phyloP scores from a whole-genome alignment of 2,329 filamentous ascomycete genomes.

The Juglanconis oblonga region DNA sequence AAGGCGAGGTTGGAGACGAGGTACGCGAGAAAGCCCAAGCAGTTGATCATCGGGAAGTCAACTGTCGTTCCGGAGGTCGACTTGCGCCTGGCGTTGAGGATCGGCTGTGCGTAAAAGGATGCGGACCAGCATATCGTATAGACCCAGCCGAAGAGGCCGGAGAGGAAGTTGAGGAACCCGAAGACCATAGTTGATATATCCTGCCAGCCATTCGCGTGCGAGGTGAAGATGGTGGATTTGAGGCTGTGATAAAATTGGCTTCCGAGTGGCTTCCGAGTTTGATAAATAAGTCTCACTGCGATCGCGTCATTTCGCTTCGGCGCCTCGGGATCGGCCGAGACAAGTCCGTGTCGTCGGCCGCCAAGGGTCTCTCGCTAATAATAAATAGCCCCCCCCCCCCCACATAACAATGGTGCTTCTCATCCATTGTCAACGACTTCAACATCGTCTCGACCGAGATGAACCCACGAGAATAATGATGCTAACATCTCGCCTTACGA shows the following conservation, averaged over 20 bases:
- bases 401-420: too few relatives aligned
- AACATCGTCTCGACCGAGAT: too few relatives aligned
- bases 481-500: too few relatives aligned
- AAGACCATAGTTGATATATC: constrained; percentile 3
- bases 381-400: too few relatives aligned
- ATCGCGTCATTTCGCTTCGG: too few relatives aligned
- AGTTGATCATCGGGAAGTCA: constrained; percentile 80
- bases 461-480: too few relatives aligned
- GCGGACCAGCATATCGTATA: constrained; percentile 77
- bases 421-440: too few relatives aligned
- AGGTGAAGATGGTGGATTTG: not conserved
- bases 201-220: not conserved
- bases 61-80: constrained; percentile 82
- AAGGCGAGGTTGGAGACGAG: constrained; percentile 71
- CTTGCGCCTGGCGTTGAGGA: constrained; percentile 73
- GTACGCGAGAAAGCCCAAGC: constrained; percentile 70
- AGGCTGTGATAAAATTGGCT: not conserved
- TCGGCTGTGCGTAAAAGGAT: constrained; percentile 89
- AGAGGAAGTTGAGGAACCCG: constrained; percentile 45
- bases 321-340: too few relatives aligned
- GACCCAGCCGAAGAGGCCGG: constrained; percentile 68
- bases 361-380: too few relatives aligned
- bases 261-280: not conserved
- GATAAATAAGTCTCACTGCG: too few relatives aligned
- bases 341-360: too few relatives aligned